Base-by-base conservation (phyloP, 106 monocot species). In the Dendrobium nobile region DNA sequence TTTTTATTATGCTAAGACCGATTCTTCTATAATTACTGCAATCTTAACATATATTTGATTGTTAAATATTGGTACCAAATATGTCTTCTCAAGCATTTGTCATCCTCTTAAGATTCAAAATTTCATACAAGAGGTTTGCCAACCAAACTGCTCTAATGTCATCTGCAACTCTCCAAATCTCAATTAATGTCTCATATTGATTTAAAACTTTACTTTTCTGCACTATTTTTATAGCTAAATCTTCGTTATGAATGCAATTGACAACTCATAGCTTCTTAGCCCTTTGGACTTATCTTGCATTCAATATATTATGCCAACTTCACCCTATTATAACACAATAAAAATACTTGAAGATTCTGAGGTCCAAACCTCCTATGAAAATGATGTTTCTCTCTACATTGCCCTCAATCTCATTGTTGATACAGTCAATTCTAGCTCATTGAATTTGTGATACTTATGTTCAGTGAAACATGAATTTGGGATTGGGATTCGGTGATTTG, bases 171-270 rank as follows among this genome's bases (percentile, higher is more conserved):
- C n/a, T 61, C 4, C 1, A 61, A 61, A n/a, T 22, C 8, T 61
- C 61, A 61, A 5, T 61, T n/a, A 3, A 61, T 22, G 61, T 61
- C 22, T 19, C 20, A 61, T 61, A 20, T 22, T 7, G 22, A 6
- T 22, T 20, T 9, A 61, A 22, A n/a, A 20, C 22, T 61, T 61
- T 61, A n/a, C 0, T 61, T n/a, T 22, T 22, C n/a, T 61, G n/a
- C 61, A 6, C 24, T 28, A 54, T 54, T 15, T 24, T 61, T 8
- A 61, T 20, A 61, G 0, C n/a, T 61, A 41, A 45, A 58, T 33
- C n/a, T 87, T 80, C 55, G 67, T 85, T 65, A 4, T 58, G 58
- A 20, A 2, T 19, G 18, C 19, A 47, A 7, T 51, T 51, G 51
- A 51, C 51, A 51, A 51, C 13, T 51, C 51, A 51, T 13, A 51